These are phyloP conservation scores for Dioscorea dumetorum DNA, from an alignment of 106 monocot genomes.

Conservation along the genomic window DNA sequence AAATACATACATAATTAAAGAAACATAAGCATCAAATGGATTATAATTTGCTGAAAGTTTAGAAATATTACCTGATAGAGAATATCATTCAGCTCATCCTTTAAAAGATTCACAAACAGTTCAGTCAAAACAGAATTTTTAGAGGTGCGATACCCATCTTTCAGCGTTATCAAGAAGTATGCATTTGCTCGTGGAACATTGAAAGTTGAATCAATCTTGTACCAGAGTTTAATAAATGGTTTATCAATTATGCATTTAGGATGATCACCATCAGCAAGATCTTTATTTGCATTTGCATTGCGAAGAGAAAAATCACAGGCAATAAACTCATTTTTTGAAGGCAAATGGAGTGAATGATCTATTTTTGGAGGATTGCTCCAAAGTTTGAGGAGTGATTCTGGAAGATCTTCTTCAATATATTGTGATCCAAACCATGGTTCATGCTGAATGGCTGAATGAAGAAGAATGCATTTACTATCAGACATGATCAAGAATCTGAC, in stretches of 20 bases:
- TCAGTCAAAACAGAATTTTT: conserved; percentile 74
- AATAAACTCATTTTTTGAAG: conserved; percentile 85
- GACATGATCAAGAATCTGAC: neutral
- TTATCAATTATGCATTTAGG: conserved; percentile 77
- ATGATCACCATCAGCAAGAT: conserved; percentile 4
- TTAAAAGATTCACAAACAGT: conserved; percentile 76
- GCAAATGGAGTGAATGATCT: conserved; percentile 64
- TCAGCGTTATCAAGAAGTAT: conserved; percentile 84
- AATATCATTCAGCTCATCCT: conserved; percentile 91
- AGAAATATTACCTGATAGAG: conserved; percentile 63
- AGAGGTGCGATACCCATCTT: conserved; percentile 62
- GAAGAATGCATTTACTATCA: neutral
- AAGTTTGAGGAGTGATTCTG: conserved; percentile 41
- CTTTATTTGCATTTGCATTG: conserved; percentile 27
- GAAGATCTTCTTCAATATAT: conserved; percentile 81
- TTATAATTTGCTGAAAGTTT: neutral
- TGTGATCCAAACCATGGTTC: conserved; percentile 98
- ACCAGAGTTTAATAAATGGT: conserved; percentile 79
- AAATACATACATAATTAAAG: too few species aligned
- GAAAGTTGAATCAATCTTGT: conserved; percentile 83
- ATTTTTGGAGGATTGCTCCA: conserved; percentile 66
- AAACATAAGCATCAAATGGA: too few species aligned
- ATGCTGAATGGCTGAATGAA: conserved; percentile 40
- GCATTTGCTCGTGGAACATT: conserved; percentile 91
- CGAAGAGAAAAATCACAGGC: conserved; percentile 68